phyloP scores from a whole-genome alignment of 495 filamentous ascomycete species.

The Penicillium malachiteum region DNA sequence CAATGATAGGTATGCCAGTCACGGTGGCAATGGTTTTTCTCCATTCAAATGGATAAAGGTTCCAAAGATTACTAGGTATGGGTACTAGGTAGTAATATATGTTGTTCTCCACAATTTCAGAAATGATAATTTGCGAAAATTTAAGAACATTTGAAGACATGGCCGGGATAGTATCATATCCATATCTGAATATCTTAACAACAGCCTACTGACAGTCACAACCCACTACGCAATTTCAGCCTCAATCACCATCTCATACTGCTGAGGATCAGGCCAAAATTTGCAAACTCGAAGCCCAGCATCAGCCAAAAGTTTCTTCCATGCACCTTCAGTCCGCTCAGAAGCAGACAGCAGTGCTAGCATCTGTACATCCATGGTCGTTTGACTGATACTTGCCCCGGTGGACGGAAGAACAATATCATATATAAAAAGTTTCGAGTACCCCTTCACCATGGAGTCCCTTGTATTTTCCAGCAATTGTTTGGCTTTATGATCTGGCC shows the following conservation, averaged over 20 bases:
- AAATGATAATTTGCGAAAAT: too few relatives aligned
- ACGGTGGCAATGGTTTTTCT: too few relatives aligned
- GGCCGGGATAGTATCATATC: too few relatives aligned
- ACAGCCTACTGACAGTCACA: too few relatives aligned
- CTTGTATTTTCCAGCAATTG: slow-evolving; percentile 22
- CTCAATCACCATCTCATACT: slow-evolving; percentile 34
- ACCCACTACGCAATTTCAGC: slow-evolving; percentile 26
- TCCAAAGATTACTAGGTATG: too few relatives aligned
- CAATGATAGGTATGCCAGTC: too few relatives aligned
- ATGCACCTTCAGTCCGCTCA: slow-evolving; percentile 38
- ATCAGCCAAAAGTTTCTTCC: slow-evolving; percentile 34
- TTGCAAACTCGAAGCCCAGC: slow-evolving; percentile 44
- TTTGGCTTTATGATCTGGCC: slow-evolving; percentile 33
- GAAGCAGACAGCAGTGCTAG: slow-evolving; percentile 33
- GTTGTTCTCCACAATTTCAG: too few relatives aligned
- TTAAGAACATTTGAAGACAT: too few relatives aligned
- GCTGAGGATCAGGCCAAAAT: slow-evolving; percentile 36
- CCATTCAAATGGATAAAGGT: too few relatives aligned
- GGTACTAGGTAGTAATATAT: too few relatives aligned
- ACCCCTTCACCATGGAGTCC: slow-evolving; percentile 42
- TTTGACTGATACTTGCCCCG: slow-evolving; percentile 25
- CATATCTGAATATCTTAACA: too few relatives aligned
- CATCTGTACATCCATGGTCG: slow-evolving; percentile 39
- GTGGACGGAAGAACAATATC: slow-evolving; percentile 41
- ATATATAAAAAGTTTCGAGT: slow-evolving; percentile 47